A percentile compares a stretch with the other conserved stretches of the same genome.
Evolutionary conservation across 371 early-diverging fungal species (phyloP).

Genomic region (Rhizopus sp.): DNA sequence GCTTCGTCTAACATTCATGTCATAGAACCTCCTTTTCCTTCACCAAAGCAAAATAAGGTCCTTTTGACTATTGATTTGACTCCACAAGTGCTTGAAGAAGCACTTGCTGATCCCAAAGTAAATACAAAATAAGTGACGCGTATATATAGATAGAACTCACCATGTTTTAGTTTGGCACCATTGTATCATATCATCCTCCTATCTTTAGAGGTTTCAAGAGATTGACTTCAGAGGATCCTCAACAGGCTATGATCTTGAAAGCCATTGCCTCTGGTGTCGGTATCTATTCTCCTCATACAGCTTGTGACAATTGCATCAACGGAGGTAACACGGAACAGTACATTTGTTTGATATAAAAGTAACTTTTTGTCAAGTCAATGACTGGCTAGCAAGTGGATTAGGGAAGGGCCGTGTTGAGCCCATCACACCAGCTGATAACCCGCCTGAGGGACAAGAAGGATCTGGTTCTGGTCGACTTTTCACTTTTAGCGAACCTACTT

Average conservation of each 20-base stretch:
- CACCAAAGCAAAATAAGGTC: slow-evolving; percentile 69
- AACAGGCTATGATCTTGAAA: slow-evolving; percentile 81
- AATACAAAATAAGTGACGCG: not conserved
- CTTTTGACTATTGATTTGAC: slow-evolving; percentile 97
- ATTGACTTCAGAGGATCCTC: slow-evolving; percentile 71
- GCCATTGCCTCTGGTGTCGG: slow-evolving; percentile 88
- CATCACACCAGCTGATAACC: slow-evolving; percentile 56
- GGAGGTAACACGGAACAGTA: slow-evolving; percentile 64
- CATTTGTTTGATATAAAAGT: not conserved
- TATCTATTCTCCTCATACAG: slow-evolving; percentile 97
- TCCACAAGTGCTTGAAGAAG: slow-evolving; percentile 87
- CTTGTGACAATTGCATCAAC: slow-evolving; percentile 82
- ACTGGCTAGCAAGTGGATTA: slow-evolving; percentile 79
- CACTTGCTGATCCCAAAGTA: slow-evolving; percentile 69
- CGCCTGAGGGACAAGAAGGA: slow-evolving; percentile 68
- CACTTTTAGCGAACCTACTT: slow-evolving; percentile 59
- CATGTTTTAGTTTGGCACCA: slow-evolving; percentile 72
- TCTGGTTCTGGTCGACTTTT: slow-evolving; percentile 77
- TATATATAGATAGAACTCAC: slow-evolving; percentile 4
- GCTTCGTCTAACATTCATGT: too few species aligned
- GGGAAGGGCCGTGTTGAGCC: slow-evolving; percentile 55
- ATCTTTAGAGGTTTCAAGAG: slow-evolving; percentile 90
- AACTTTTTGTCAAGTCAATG: slow-evolving; percentile 59
- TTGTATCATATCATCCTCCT: slow-evolving; percentile 96
- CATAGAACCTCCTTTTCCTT: slow-evolving; percentile 75